Conservation (phyloP, 257 asterid species). For the Capsicum pubescens region DNA sequence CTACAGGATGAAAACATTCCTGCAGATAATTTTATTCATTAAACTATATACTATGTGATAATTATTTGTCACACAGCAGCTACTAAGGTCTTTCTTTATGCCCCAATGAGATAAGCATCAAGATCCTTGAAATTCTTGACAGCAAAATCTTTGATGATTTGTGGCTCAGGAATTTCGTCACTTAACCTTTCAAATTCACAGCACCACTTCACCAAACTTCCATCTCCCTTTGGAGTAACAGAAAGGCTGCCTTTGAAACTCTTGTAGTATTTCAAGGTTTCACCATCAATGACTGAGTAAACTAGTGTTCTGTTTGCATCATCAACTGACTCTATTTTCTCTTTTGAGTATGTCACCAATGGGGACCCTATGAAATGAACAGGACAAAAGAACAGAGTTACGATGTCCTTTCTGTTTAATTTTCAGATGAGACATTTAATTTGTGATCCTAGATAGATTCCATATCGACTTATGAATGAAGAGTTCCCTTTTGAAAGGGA, state of each 20-base stretch:
- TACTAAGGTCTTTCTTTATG: neutral
- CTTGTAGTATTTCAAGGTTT: conserved; percentile 64
- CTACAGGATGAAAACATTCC: neutral
- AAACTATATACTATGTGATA: conserved; percentile 23
- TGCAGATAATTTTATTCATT: conserved; percentile 30
- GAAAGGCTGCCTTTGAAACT: conserved; percentile 54
- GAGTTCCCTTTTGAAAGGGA: no score
- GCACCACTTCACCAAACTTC: conserved; percentile 64
- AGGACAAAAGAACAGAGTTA: neutral
- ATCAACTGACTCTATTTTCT: conserved; percentile 73
- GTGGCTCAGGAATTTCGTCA: conserved; percentile 66
- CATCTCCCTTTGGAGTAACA: conserved; percentile 56
- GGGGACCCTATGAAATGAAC: conserved; percentile 48
- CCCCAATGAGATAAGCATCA: conserved; percentile 62
- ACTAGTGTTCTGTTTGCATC: conserved; percentile 54
- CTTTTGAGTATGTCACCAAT: conserved; percentile 48
- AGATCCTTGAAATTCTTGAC: conserved; percentile 66
- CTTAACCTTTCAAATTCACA: conserved; percentile 70
- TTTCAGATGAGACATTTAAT: neutral
- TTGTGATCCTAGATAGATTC: neutral
- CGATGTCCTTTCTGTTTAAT: neutral
- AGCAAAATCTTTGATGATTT: conserved; percentile 69
- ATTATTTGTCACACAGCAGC: neutral
- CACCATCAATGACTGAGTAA: conserved; percentile 70
- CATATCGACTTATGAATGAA: neutral